phyloP scores from a whole-genome alignment of 2,329 filamentous ascomycete genomes.

The Alternaria consortialis region DNA sequence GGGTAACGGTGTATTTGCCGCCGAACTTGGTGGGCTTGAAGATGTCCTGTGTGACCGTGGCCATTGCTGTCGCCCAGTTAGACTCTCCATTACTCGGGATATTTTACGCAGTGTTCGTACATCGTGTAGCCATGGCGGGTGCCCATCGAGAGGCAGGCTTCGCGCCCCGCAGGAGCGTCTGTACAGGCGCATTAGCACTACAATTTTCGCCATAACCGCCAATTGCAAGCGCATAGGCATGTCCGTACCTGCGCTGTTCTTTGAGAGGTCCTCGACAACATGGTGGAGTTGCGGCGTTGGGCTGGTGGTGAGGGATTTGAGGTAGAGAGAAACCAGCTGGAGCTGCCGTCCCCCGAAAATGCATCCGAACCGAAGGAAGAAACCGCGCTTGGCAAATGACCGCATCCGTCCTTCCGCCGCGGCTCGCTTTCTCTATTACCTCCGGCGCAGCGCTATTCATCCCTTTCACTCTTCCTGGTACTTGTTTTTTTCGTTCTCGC shows the following conservation, averaged over 20 bases:
- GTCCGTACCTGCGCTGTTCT: slow-evolving; percentile 59
- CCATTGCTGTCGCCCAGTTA: slow-evolving; percentile 45
- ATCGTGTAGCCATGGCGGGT: slow-evolving; percentile 63
- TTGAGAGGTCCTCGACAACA: slow-evolving; percentile 57
- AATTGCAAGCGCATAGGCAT: slow-evolving; percentile 34
- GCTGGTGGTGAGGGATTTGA: slow-evolving; percentile 49
- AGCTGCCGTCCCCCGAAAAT: slow-evolving; percentile 47
- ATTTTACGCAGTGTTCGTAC: slow-evolving; percentile 53
- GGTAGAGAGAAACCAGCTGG: slow-evolving; percentile 42
- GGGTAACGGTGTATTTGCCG: slow-evolving; percentile 98
- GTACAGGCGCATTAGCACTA: slow-evolving; percentile 38
- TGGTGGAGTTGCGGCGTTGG: slow-evolving; percentile 44
- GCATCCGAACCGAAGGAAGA: slow-evolving; percentile 35
- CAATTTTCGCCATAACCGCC: slow-evolving; percentile 15
- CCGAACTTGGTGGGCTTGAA: slow-evolving; percentile 99
- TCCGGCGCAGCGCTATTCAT: neutral
- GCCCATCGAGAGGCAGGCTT: slow-evolving; percentile 59
- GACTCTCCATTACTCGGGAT: slow-evolving; percentile 8
- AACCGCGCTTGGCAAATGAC: slow-evolving; percentile 42
- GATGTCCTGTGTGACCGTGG: slow-evolving; percentile 88
- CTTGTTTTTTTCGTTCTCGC: neutral
- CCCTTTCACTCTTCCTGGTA: neutral
- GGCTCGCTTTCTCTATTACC: slow-evolving; percentile 18
- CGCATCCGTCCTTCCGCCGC: slow-evolving; percentile 34
- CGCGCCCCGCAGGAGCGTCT: slow-evolving; percentile 67